phyloP scores from a whole-genome alignment of 2,329 filamentous ascomycete genomes.

The Aspergillus chevalieri region DNA sequence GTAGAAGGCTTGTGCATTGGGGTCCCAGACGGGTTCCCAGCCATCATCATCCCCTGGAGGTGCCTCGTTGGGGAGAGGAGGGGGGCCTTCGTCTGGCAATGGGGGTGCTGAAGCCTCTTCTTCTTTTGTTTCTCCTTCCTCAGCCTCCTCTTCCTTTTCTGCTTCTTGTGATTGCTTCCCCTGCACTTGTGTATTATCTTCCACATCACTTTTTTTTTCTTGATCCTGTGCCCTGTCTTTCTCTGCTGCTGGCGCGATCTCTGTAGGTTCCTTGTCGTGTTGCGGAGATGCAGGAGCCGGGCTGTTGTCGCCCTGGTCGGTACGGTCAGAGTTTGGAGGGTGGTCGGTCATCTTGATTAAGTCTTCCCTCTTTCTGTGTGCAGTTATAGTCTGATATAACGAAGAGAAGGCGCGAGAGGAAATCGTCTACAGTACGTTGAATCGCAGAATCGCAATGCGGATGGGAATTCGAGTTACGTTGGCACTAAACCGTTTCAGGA shows the following conservation, averaged over 20 bases:
- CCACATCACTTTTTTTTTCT: constrained; percentile 2
- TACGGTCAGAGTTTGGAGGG: neutral
- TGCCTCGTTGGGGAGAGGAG: constrained; percentile 49
- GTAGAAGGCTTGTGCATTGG: constrained; percentile 63
- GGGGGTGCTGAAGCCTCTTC: constrained; percentile 32
- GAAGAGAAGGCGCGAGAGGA: neutral
- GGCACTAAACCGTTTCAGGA: neutral
- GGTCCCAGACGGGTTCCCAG: constrained; percentile 77
- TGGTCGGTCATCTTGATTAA: constrained; percentile 12
- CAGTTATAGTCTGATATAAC: neutral
- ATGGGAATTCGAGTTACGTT: neutral
- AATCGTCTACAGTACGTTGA: neutral
- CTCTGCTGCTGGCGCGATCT: constrained; percentile 35
- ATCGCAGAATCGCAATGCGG: neutral
- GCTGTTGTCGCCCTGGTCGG: constrained; percentile 5
- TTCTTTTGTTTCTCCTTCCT: constrained; percentile 10
- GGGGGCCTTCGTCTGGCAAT: constrained; percentile 39
- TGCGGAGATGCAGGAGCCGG: constrained; percentile 1
- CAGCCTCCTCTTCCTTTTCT: constrained; percentile 44
- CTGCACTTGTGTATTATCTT: constrained; percentile 10
- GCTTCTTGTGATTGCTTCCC: neutral
- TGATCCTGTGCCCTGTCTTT: constrained; percentile 33
- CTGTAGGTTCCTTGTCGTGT: neutral
- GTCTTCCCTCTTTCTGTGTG: neutral
- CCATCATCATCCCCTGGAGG: constrained; percentile 56